These are phyloP conservation scores for Penicillium canescens DNA, from an alignment of 495 filamentous ascomycete genomes.

Conservation along the genomic window DNA sequence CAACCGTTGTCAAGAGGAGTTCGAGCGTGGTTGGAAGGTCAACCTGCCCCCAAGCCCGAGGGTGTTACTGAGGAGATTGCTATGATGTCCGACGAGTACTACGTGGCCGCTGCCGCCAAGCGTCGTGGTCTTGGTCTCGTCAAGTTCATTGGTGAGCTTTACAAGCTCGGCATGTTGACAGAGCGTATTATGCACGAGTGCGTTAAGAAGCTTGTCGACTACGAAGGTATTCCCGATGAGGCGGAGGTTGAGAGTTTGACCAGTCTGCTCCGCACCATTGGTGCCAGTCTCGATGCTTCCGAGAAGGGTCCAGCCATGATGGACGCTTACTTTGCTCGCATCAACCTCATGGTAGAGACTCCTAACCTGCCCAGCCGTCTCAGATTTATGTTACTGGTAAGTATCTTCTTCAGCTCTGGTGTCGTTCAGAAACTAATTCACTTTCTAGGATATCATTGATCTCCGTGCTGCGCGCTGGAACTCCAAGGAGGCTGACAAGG, in stretches of 20 bases:
- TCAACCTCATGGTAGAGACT: conserved; percentile 74
- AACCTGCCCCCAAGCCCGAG: conserved; percentile 82
- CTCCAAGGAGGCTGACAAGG: conserved; percentile 84
- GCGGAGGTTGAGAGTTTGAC: conserved; percentile 93
- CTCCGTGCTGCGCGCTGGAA: conserved; percentile 72
- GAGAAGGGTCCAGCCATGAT: conserved; percentile 82
- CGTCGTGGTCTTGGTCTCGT: conserved; percentile 95
- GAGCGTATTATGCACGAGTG: conserved; percentile 99
- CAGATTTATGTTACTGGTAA: conserved; percentile 89
- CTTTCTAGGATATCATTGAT: conserved; percentile 74
- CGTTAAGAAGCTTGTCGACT: conserved; percentile 94
- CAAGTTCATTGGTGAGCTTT: conserved; percentile 98
- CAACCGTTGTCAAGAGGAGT: conserved; percentile 98
- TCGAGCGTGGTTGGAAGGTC: conserved; percentile 97
- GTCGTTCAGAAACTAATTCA: conserved; percentile 6
- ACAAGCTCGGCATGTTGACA: conserved; percentile 97
- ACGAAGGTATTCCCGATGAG: conserved; percentile 90
- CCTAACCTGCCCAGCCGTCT: conserved; percentile 81
- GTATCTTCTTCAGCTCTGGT: conserved; percentile 10
- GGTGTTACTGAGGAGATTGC: conserved; percentile 69
- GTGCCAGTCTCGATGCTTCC: conserved; percentile 75
- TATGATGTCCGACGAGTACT: conserved; percentile 97
- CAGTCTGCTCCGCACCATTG: conserved; percentile 89
- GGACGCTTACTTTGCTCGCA: conserved; percentile 91
- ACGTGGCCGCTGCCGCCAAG: conserved; percentile 92